Percentiles rank a stretch among this genome's conserved stretches.
phyloP scores from a whole-genome alignment of 371 early-diverging fungal species.

The Mortierella sp. region DNA sequence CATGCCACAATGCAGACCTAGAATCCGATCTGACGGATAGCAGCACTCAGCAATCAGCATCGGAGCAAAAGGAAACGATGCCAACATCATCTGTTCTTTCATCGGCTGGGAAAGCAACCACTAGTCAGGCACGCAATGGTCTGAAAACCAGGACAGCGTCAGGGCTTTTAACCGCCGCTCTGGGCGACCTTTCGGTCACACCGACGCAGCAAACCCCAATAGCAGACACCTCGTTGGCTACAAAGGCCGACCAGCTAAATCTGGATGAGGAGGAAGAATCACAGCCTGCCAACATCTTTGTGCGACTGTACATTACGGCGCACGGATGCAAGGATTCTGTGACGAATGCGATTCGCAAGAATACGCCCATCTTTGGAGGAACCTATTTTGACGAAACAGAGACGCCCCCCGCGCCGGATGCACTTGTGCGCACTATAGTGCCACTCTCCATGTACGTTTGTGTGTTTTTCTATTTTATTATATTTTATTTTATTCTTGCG shows the following conservation, averaged over 20 bases:
- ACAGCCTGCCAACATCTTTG: slow-evolving; percentile 23
- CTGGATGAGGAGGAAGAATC: slow-evolving; percentile 15
- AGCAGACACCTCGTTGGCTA: slow-evolving; percentile 2
- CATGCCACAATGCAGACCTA: too few species aligned
- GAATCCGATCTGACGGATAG: too few species aligned
- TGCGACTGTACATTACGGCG: slow-evolving; percentile 33
- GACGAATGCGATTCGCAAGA: slow-evolving; percentile 7
- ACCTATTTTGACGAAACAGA: slow-evolving; percentile 20
- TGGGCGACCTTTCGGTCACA: slow-evolving; percentile 18
- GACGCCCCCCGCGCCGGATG: slow-evolving; percentile 10
- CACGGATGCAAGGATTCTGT: slow-evolving; percentile 18
- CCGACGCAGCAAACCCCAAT: slow-evolving; percentile 3
- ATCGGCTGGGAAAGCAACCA: neutral
- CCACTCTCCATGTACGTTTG: slow-evolving; percentile 32
- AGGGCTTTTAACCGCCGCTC: slow-evolving; percentile 26
- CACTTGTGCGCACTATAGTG: slow-evolving; percentile 22
- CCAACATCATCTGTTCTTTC: slow-evolving; percentile 2
- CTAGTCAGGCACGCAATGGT: neutral
- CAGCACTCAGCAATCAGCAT: neutral
- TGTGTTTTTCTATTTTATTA: neutral
- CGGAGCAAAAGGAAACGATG: neutral
- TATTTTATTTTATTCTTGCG: neutral
- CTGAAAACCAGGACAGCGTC: slow-evolving; percentile 26
- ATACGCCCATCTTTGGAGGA: slow-evolving; percentile 25
- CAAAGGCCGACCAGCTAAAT: neutral